Evolutionary conservation across 2,329 filamentous ascomycete species (phyloP).

Genomic region (Colletotrichum zoysiae): DNA sequence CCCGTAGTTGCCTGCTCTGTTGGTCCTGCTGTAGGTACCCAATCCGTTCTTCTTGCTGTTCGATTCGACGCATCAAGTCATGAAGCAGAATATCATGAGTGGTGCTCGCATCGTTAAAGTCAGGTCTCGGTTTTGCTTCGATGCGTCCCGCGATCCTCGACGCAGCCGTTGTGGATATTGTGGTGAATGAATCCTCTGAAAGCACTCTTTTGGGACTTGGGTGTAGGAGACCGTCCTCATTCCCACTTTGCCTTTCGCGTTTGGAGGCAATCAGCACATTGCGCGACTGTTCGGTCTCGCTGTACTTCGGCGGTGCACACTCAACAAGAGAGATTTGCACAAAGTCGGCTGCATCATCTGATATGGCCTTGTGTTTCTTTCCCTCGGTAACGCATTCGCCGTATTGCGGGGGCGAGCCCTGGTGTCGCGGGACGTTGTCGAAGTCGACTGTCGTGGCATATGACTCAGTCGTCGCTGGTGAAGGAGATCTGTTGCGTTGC

Average conservation of each 20-base stretch:
- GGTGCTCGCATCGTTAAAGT: not conserved
- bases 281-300: not conserved
- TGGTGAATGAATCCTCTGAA: not conserved
- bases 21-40: not conserved
- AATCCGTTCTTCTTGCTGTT: not conserved
- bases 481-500: too few relatives aligned
- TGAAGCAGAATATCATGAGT: not conserved
- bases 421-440: not conserved
- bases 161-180: not conserved
- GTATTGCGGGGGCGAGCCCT: not conserved
- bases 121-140: not conserved
- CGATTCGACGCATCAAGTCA: not conserved
- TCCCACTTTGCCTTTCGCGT: not conserved
- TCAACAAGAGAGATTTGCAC: not conserved
- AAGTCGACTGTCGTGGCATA: not conserved
- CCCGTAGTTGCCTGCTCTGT: not conserved
- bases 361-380: not conserved
- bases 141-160: not conserved
- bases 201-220: not conserved
- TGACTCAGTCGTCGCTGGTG: not conserved
- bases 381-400: not conserved
- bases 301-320: not conserved
- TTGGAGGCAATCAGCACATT: not conserved
- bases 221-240: not conserved
- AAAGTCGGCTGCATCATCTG: not conserved